A percentile compares a stretch with the other conserved stretches of the same genome.
phyloP scores from a whole-genome alignment of 805 yeast species.

The Naumovozyma dairenensis region DNA sequence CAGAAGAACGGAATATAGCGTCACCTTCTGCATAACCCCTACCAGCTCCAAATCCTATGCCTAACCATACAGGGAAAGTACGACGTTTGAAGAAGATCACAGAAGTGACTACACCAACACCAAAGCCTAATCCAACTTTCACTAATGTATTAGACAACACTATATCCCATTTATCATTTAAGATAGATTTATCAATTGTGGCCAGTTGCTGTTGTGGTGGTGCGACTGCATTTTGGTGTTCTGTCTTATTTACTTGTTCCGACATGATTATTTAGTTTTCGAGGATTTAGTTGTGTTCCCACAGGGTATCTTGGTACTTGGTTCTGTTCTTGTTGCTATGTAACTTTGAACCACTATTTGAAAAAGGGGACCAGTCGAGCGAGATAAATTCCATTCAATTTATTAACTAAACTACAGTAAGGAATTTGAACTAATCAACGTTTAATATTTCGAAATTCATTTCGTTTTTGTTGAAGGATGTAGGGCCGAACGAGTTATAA shows the following conservation, averaged over 20 bases:
- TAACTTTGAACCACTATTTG: too few species aligned
- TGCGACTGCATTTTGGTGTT: slow-evolving; percentile 1
- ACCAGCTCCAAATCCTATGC: slow-evolving; percentile 95
- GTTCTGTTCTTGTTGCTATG: too few species aligned
- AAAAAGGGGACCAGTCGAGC: too few species aligned
- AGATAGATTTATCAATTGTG: slow-evolving; percentile 45
- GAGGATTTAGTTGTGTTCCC: too few species aligned
- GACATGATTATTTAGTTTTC: slow-evolving; percentile 12
- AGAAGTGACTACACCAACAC: slow-evolving; percentile 90
- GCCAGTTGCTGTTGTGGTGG: too few species aligned
- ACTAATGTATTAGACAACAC: slow-evolving; percentile 89
- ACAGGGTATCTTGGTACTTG: too few species aligned
- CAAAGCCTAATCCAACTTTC: slow-evolving; percentile 92
- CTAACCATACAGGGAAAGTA: slow-evolving; percentile 96
- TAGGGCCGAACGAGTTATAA: too few species aligned
- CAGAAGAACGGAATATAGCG: slow-evolving; percentile 80
- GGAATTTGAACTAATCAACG: too few species aligned
- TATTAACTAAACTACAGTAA: too few species aligned
- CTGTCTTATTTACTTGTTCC: slow-evolving; percentile 9
- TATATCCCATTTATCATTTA: slow-evolving; percentile 84
- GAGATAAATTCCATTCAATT: too few species aligned
- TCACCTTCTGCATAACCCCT: slow-evolving; percentile 98
- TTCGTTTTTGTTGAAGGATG: too few species aligned
- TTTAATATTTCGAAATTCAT: too few species aligned
- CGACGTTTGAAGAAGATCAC: slow-evolving; percentile 86